Evolutionary conservation across 2,329 filamentous ascomycete genomes (phyloP), one percentile per base, ranked within the genome.

Genomic region (Cladosporium sp.): DNA sequence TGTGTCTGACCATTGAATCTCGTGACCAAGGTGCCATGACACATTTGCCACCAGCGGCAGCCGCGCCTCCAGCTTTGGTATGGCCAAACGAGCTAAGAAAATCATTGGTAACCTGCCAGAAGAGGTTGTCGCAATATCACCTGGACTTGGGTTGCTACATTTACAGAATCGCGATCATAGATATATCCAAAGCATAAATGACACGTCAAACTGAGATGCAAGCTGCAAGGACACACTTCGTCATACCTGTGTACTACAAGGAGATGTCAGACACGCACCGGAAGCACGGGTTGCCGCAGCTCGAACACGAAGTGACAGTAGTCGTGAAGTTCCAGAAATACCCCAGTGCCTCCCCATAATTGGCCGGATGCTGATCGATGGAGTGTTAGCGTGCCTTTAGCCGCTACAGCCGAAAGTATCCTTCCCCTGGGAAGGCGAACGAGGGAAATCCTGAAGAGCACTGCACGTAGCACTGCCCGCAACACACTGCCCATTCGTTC

Each of bases 31-130:
- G 9, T 30, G n/a, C 28, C 30, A 34, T 11, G 11, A 12, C 8
- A 34, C 9, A 30, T 17, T 47, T 15, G 25, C 43, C 43, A 47
- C 43, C 43, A 47, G 43, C 43, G 43, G 22, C 17, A 25, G 43
- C 22, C 43, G 43, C 43, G 43, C n/a, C 42, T 30, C 30, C 30
- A 34, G 30, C 8, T 34, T 34, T 11, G 43, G 54, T 39, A 39
- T 47, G n/a, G 40, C 20, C 54, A 25, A 51, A 47, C 42, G 38
- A 56, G 54, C 54, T 42, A 49, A 49, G 54, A 28, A 49, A 25
- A 19, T 42, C 25, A 11, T 25, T 43, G 51, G 51, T 25, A 34
- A 37, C 28, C 28, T 8, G 30, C 8, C 8, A 34, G 8, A 34
- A 2, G 8, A 12, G 3, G 2, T 34, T 34, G 8, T 34, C 9